Evolutionary conservation across 495 filamentous ascomycete genomes (phyloP).

Genomic region (Amorphotheca resinae): DNA sequence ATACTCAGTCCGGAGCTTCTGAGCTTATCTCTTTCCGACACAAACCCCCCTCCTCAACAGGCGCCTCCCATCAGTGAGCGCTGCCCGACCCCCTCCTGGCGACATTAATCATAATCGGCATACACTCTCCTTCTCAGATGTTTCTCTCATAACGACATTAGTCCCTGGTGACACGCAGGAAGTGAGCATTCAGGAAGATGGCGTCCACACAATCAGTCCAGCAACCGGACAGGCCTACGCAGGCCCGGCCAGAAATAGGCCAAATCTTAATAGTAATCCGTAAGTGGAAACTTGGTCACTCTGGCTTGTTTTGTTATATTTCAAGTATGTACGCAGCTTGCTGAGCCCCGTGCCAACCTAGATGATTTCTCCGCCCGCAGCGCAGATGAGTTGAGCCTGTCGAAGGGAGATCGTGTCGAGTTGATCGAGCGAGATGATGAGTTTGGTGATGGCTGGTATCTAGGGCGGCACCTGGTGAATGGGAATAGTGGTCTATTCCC

Average conservation of each 20-base stretch:
- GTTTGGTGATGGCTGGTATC: conserved; percentile 95
- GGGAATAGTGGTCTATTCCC: conserved; percentile 77
- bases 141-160: conserved; percentile 2
- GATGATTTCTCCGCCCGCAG: conserved; percentile 85
- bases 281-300: conserved; percentile 37
- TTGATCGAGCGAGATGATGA: conserved; percentile 92
- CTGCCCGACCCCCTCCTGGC: background rate
- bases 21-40: conserved; percentile 3
- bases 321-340: no score
- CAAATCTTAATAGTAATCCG: conserved; percentile 65
- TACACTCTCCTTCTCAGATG: conserved; percentile 9
- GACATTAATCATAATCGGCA: background rate
- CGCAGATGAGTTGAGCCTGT: conserved; percentile 80
- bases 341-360: no score
- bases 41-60: conserved; percentile 2
- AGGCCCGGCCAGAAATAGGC: conserved; percentile 44
- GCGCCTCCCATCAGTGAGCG: background rate
- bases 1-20: conserved; percentile 5
- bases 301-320: no score
- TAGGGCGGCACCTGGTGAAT: conserved; percentile 68
- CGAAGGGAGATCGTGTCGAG: conserved; percentile 80
- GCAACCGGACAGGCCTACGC: conserved; percentile 17
- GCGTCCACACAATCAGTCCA: conserved; percentile 28
- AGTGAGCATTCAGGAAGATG: conserved; percentile 24
- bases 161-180: conserved; percentile 10